Base-by-base conservation (phyloP, 495 filamentous ascomycete genomes). In the Tuber melanosporum region DNA sequence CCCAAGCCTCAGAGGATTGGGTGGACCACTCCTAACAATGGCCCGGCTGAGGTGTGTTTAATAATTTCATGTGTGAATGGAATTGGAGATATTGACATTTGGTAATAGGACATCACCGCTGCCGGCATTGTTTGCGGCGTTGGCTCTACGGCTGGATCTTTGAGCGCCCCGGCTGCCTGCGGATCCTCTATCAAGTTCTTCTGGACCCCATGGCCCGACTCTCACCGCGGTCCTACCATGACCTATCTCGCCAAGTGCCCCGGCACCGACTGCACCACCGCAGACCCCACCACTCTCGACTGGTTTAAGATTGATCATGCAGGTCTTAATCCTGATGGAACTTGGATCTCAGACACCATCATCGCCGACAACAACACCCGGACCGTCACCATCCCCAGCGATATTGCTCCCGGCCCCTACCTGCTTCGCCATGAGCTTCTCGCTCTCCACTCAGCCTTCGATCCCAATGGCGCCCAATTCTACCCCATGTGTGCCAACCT, bases 381-480 rank as follows among this genome's bases (percentile, higher is more conserved):
- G 88, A 87, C 89, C 73, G 88, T 93, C 71, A 90, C 89, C 73
- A 91, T 95, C 82, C 93, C 93, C 57, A 81, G 85, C 42, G 84
- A 85, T 82, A 88, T 94, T 71, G 88, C 87, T 46, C 79, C 90
- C 26, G 92, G 92, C 47, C 91, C 92, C 86, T 95, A 93, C 81
- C 90, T 95, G 77, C 86, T 95, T 45, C 91, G 93, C 47, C 91
- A 94, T 84, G 93, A 95, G 84, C 92, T 94, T 80, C 91, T 94
- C 74, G 92, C 90, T 45, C 89, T 95, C 36, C 92, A 94, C 86
- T 86, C 87, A 26, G 91, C 89, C 14, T 85, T 82, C 22, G 77
- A 85, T 32, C 77, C 79, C 41, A 86, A 91, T 82, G 92, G 92
- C 71, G 91, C 92, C 17, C 92, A 95, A 87, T 89, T 89, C 84